Evolutionary conservation across 192 early-diverging fungal species (phyloP).

Genomic region (Diversispora eburnea): DNA sequence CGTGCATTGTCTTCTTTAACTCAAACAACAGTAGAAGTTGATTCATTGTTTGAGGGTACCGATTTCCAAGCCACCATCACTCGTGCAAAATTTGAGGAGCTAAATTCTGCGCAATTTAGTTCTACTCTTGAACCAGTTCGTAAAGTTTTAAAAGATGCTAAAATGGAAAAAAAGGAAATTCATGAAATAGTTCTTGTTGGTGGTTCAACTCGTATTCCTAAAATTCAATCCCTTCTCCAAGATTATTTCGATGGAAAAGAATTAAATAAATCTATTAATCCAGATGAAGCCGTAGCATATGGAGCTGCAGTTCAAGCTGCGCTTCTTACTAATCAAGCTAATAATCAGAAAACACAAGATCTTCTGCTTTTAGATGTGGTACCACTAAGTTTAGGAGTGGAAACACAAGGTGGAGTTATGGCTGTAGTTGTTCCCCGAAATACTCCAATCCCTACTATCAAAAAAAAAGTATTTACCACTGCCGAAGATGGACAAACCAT

Average conservation of each 20-base stretch:
- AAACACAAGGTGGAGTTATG: slow-evolving; percentile 84
- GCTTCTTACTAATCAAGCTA: slow-evolving; percentile 66
- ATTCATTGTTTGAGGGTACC: slow-evolving; percentile 79
- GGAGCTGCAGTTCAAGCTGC: slow-evolving; percentile 90
- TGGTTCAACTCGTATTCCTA: slow-evolving; percentile 93
- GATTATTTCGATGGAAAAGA: slow-evolving; percentile 80
- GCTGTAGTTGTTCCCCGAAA: slow-evolving; percentile 80
- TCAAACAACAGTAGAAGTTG: slow-evolving; percentile 83
- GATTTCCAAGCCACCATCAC: slow-evolving; percentile 90
- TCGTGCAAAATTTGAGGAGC: slow-evolving; percentile 94
- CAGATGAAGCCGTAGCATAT: slow-evolving; percentile 93
- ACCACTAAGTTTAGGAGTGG: slow-evolving; percentile 80
- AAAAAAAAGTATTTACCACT: slow-evolving; percentile 80
- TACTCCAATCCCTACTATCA: slow-evolving; percentile 77
- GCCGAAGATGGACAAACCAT: slow-evolving; percentile 79
- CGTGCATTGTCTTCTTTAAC: slow-evolving; percentile 85
- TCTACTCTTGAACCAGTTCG: slow-evolving; percentile 88
- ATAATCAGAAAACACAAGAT: slow-evolving; percentile 60
- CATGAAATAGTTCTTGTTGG: slow-evolving; percentile 82
- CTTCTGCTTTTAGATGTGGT: slow-evolving; percentile 81
- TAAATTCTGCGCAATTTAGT: slow-evolving; percentile 86
- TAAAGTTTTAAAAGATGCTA: slow-evolving; percentile 84
- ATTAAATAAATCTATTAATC: slow-evolving; percentile 87
- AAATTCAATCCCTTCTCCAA: slow-evolving; percentile 75
- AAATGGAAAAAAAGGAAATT: slow-evolving; percentile 69